Evolutionary conservation across 2,329 filamentous ascomycete species (phyloP).

Genomic region (Ceratocystis smalleyi): DNA sequence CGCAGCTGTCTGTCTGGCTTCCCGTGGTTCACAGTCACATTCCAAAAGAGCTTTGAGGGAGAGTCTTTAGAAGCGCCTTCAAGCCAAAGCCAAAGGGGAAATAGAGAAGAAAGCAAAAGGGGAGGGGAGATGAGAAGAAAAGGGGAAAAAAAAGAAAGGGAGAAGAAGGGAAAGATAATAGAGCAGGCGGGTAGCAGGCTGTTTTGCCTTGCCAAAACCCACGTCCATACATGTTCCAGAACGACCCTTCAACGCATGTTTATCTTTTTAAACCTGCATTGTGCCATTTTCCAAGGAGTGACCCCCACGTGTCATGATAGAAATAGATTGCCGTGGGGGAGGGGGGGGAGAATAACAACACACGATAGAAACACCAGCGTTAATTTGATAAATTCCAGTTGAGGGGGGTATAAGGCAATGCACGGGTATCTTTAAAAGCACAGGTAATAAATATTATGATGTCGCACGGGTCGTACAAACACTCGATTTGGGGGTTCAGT

Average conservation of each 20-base stretch:
- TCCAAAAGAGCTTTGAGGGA: background rate
- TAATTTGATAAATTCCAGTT: too few species aligned
- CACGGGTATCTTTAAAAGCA: too few species aligned
- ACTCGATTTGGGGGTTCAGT: background rate
- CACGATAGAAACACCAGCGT: too few species aligned
- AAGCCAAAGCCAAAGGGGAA: background rate
- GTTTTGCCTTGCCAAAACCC: background rate
- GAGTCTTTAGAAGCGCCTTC: background rate
- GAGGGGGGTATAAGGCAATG: too few species aligned
- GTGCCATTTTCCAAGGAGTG: background rate
- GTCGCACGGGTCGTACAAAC: background rate
- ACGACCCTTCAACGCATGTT: background rate
- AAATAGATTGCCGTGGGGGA: slow-evolving; percentile 2
- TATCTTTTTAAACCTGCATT: background rate
- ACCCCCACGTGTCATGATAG: slow-evolving; percentile 2
- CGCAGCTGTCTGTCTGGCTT: background rate
- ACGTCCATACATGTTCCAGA: background rate
- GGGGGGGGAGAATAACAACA: background rate
- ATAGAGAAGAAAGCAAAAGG: background rate
- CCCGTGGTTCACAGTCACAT: background rate
- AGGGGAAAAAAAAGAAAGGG: background rate
- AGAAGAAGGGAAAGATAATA: background rate
- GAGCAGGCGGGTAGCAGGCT: background rate
- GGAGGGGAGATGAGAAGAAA: background rate
- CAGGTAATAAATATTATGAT: too few species aligned